phyloP scores from a whole-genome alignment of 2,329 filamentous ascomycete species.

The Aspergillus ochraceoroseus region DNA sequence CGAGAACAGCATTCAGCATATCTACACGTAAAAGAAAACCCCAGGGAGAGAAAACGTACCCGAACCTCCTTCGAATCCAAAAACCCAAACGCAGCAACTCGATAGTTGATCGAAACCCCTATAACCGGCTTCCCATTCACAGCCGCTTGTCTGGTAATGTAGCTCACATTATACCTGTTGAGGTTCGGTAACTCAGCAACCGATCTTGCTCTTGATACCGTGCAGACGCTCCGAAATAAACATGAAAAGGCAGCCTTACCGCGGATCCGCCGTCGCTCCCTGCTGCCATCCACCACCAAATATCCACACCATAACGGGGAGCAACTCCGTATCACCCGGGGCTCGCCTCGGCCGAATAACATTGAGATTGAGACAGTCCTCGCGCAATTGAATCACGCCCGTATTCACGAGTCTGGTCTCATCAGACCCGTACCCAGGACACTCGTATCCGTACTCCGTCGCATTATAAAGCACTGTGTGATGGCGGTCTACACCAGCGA shows the following conservation, averaged over 20 bases:
- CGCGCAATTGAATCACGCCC: slow-evolving; percentile 21
- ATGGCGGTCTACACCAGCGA: no score
- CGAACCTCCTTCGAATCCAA: slow-evolving; percentile 31
- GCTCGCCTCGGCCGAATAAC: slow-evolving; percentile 21
- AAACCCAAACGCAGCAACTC: slow-evolving; percentile 31
- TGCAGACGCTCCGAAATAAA: not conserved
- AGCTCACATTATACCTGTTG: slow-evolving; percentile 33
- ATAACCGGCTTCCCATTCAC: slow-evolving; percentile 28
- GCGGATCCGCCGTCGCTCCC: slow-evolving; percentile 30
- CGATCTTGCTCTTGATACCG: not conserved
- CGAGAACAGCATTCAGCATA: no score
- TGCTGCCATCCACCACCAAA: slow-evolving; percentile 32
- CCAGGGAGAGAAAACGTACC: slow-evolving; percentile 15
- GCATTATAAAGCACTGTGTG: slow-evolving; percentile 27
- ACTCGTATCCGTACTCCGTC: slow-evolving; percentile 30
- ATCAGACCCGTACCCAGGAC: slow-evolving; percentile 31
- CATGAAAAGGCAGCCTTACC: no score
- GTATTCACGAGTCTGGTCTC: slow-evolving; percentile 22
- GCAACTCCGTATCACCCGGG: slow-evolving; percentile 4
- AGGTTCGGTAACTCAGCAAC: slow-evolving; percentile 4
- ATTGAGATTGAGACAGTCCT: slow-evolving; percentile 31
- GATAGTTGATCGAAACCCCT: slow-evolving; percentile 32
- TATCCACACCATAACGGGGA: slow-evolving; percentile 33
- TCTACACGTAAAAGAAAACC: not conserved
- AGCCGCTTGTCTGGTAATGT: slow-evolving; percentile 28